phyloP scores from a whole-genome alignment of 371 early-diverging fungal species.

The Lichtheimia corymbifera region DNA sequence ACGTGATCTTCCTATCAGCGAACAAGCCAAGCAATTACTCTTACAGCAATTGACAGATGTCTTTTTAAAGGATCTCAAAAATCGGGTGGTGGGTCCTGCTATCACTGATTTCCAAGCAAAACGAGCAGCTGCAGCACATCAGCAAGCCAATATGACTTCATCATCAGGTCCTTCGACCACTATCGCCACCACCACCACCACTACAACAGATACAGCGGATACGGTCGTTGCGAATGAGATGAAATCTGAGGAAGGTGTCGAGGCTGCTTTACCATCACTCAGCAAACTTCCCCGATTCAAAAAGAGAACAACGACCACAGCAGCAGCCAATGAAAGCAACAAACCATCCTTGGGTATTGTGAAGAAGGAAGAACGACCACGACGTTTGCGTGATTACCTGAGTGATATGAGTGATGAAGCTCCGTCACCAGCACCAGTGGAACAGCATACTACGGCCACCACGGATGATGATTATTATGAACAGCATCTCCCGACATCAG shows the following conservation, averaged over 20 bases:
- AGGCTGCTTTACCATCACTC: constrained; percentile 12
- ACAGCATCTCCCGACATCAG: not conserved
- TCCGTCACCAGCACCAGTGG: too few relatives aligned
- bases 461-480: not conserved
- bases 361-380: constrained; percentile 1
- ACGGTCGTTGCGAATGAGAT: too few relatives aligned
- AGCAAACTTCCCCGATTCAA: constrained; percentile 41
- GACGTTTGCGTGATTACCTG: constrained; percentile 48
- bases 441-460: not conserved
- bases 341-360: not conserved
- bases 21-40: constrained; percentile 43
- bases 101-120: constrained; percentile 51
- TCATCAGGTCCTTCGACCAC: not conserved
- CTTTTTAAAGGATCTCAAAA: constrained; percentile 61
- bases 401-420: constrained; percentile 36
- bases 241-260: not conserved
- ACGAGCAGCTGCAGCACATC: constrained; percentile 10
- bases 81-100: constrained; percentile 55
- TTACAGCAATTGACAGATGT: constrained; percentile 56
- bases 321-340: not conserved
- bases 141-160: not conserved
- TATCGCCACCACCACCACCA: too few relatives aligned
- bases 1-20: not conserved
- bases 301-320: constrained; percentile 21
- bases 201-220: too few relatives aligned